phyloP scores from a whole-genome alignment of 495 filamentous ascomycete genomes.

The Neurospora sp. region DNA sequence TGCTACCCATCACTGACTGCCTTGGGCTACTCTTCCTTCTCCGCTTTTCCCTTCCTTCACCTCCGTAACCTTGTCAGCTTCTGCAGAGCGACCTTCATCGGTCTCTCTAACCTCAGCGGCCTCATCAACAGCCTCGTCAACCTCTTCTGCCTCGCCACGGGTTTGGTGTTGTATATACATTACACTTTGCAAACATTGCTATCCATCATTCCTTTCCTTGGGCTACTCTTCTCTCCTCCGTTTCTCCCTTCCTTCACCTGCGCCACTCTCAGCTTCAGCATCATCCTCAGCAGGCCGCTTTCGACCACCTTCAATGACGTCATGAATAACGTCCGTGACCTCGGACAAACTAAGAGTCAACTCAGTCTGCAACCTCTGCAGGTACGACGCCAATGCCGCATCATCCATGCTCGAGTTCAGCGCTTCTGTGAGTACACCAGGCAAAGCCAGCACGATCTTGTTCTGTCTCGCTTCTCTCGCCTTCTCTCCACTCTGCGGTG shows the following conservation, averaged over 20 bases:
- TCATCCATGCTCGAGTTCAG: constrained; percentile 58
- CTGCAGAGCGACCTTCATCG: not conserved
- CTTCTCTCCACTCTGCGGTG: not conserved
- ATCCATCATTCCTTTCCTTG: not conserved
- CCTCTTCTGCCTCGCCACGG: not conserved
- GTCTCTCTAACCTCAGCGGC: not conserved
- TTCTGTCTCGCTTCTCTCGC: constrained; percentile 10
- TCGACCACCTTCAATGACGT: not conserved
- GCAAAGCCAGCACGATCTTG: constrained; percentile 63
- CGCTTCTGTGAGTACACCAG: constrained; percentile 66
- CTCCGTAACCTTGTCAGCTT: not conserved
- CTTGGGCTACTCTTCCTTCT: not conserved
- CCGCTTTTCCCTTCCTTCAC: not conserved
- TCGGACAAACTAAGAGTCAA: constrained; percentile 58
- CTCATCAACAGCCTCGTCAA: not conserved
- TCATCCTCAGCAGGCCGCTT: not conserved
- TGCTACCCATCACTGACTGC: not conserved
- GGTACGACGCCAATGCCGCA: constrained; percentile 49
- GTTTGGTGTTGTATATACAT: not conserved
- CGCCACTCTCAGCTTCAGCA: not conserved
- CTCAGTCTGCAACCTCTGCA: constrained; percentile 63
- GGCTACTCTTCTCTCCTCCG: not conserved
- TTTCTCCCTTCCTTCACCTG: not conserved
- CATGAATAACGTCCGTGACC: too few relatives aligned
- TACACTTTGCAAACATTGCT: not conserved